These are phyloP conservation scores for Leucogyrophana mollusca DNA, from an alignment of 768 basidiomycete genomes.

Conservation along the genomic window DNA sequence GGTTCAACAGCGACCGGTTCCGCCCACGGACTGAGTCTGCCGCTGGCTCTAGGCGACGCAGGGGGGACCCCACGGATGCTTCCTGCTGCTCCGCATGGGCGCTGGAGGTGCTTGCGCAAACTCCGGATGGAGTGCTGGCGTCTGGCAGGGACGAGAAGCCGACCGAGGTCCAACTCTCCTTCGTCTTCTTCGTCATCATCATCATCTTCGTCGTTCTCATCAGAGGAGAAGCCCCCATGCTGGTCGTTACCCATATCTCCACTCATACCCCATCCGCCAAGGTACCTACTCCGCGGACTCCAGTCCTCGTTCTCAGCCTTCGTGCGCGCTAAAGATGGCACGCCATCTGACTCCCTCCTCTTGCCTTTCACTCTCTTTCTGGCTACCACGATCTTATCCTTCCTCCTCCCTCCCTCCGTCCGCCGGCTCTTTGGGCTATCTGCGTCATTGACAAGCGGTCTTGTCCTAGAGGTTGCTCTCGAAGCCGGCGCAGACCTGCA, in stretches of 20 bases:
- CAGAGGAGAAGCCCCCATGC: slow-evolving; percentile 7
- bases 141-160: slow-evolving; percentile 67
- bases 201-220: slow-evolving; percentile 27
- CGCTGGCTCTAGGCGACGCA: slow-evolving; percentile 13
- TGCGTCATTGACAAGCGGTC: slow-evolving; percentile 22
- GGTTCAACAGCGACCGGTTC: not conserved
- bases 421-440: slow-evolving; percentile 12
- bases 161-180: slow-evolving; percentile 62
- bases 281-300: slow-evolving; percentile 35
- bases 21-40: slow-evolving; percentile 17
- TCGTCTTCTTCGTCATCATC: slow-evolving; percentile 48
- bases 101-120: slow-evolving; percentile 59
- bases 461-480: slow-evolving; percentile 48
- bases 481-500: slow-evolving; percentile 73
- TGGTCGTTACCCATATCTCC: slow-evolving; percentile 10
- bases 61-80: slow-evolving; percentile 14
- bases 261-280: slow-evolving; percentile 31
- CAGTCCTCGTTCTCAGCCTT: slow-evolving; percentile 59
- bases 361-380: slow-evolving; percentile 22
- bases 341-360: slow-evolving; percentile 33
- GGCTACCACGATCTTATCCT: slow-evolving; percentile 15
- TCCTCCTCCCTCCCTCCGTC: slow-evolving; percentile 24
- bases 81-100: slow-evolving; percentile 8
- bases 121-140: slow-evolving; percentile 75
- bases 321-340: slow-evolving; percentile 64